Base-by-base conservation (phyloP, 768 basidiomycete species). In the Russula earlei region DNA sequence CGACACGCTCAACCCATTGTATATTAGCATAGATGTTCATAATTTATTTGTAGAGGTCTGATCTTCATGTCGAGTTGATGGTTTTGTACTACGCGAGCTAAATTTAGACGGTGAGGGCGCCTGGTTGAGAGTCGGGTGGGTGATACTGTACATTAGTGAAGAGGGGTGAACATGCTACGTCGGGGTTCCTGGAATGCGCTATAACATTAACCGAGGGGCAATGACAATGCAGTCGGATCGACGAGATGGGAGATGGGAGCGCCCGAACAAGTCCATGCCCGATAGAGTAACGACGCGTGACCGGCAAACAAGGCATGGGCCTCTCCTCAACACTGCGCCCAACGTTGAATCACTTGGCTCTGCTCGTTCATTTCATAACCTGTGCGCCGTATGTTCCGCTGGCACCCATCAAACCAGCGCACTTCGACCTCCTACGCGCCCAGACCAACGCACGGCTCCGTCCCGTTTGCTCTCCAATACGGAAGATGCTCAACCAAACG, bases 401-500 rank as follows among this genome's bases (percentile, higher is more conserved):
- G 59, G 40, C 29, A 42, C 10, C 41, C 44, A 14, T 20, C 38
- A n/a, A 17, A n/a, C 20, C 51, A 52, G 20, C 41, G 27, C 31
- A 20, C n/a, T 37, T 27, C 46, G n/a, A 15, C n/a, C 19, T 31
- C 40, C 49, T 33, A 9, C n/a, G 27, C 46, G 27, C 12, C 1
- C 9, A 9, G 7, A 6, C 2, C 52, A 25, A 19, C 40, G 40
- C 19, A 20, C 0, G 9, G 20, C 24, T 14, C 25, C 48, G 8
- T n/a, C 57, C 12, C 27, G 41, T 29, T 9, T 49, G 17, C 41
- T n/a, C 22, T 17, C 54, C 8, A 58, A 36, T 19, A 14, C 48
- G 2, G 61, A 62, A 50, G 59, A 62, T 44, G 61, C 59, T 1
- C 61, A 62, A 31, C 61, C 59, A 38, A 62, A 62, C 14, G 59